These are phyloP conservation scores for Hypoxylon sp. DNA, from an alignment of 2,329 filamentous ascomycete genomes.

Conservation along the genomic window DNA sequence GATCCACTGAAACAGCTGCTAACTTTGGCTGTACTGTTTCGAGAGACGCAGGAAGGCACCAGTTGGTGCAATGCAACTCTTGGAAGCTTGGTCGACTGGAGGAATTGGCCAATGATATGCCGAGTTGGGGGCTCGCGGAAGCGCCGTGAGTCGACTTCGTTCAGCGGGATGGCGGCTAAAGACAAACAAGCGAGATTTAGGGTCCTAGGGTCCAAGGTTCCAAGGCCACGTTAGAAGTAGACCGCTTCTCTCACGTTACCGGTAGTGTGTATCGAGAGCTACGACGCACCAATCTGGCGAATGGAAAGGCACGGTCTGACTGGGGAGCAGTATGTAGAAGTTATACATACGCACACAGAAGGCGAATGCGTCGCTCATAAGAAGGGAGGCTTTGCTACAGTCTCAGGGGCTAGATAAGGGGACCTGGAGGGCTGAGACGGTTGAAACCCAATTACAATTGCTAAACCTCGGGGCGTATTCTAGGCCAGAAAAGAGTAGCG, in stretches of 20 bases:
- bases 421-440: conserved; percentile 27
- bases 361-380: conserved; percentile 19
- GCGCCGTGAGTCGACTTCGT: conserved; percentile 45
- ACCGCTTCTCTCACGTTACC: conserved; percentile 24
- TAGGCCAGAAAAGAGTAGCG: conserved; percentile 20
- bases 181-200: conserved; percentile 34
- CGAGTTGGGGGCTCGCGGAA: conserved; percentile 39
- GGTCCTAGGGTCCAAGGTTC: conserved; percentile 26
- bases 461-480: conserved; percentile 22
- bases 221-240: conserved; percentile 22
- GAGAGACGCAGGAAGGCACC: conserved; percentile 49
- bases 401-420: conserved; percentile 14
- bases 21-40: conserved; percentile 45
- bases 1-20: conserved; percentile 34
- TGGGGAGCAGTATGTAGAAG: conserved; percentile 2
- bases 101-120: conserved; percentile 44
- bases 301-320: conserved; percentile 1
- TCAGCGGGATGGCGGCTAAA: conserved; percentile 45
- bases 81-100: conserved; percentile 13
- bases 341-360: conserved; percentile 19
- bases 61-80: conserved; percentile 35
- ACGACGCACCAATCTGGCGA: conserved; percentile 17
- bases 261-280: conserved; percentile 21
- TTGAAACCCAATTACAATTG: conserved; percentile 32
- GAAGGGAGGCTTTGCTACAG: conserved; percentile 9